Evolutionary conservation across 2,329 filamentous ascomycete species (phyloP).

Genomic region (Fusarium concolor): DNA sequence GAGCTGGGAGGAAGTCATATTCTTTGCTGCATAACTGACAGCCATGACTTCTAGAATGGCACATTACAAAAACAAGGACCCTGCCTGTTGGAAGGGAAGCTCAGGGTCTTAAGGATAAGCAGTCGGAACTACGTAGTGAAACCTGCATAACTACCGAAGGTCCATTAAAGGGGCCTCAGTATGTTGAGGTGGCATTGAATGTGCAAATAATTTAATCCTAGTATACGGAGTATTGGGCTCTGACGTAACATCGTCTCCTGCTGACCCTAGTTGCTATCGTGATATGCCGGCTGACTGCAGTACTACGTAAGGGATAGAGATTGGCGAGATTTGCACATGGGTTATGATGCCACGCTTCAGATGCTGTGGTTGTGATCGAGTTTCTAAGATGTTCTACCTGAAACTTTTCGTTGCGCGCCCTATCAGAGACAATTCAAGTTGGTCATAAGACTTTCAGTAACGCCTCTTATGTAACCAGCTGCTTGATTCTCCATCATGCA

Average conservation of each 20-base stretch:
- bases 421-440: not conserved
- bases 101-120: not conserved
- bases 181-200: no score
- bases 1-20: not conserved
- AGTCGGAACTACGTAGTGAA: no score
- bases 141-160: not conserved
- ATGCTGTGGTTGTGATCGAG: not conserved
- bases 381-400: not conserved
- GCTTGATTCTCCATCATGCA: not conserved
- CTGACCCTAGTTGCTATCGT: no score
- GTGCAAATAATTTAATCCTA: no score
- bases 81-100: not conserved
- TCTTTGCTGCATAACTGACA: not conserved
- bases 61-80: not conserved
- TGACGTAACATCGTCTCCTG: no score
- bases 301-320: no score
- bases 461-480: not conserved
- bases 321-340: no score
- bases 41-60: not conserved
- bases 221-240: no score
- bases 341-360: not conserved
- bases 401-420: not conserved
- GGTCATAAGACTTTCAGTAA: not conserved
- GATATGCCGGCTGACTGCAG: no score
- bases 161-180: not conserved